These are phyloP conservation scores for Helminthosporium solani DNA, from an alignment of 2,329 filamentous ascomycete species.

Conservation along the genomic window DNA sequence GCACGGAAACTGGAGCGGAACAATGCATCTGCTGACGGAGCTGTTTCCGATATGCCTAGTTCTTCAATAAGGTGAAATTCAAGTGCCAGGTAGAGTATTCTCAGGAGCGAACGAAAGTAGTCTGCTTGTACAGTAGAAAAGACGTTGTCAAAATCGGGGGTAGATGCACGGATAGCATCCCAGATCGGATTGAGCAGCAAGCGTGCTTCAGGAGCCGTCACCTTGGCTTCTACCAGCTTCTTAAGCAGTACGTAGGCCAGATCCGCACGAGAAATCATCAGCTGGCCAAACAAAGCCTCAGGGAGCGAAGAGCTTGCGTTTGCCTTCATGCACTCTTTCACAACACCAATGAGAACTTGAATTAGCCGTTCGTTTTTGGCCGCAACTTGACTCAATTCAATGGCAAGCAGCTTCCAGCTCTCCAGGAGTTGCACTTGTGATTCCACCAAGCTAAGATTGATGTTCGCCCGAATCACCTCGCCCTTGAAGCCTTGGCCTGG, in stretches of 20 bases:
- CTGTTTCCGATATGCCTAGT: constrained; percentile 23
- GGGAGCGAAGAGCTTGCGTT: constrained; percentile 73
- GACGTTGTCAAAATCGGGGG: constrained; percentile 60
- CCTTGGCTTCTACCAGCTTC: constrained; percentile 64
- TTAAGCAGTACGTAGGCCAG: constrained; percentile 82
- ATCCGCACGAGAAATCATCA: constrained; percentile 75
- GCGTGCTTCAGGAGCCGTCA: constrained; percentile 53
- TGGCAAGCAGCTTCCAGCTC: constrained; percentile 83
- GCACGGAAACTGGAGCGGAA: constrained; percentile 40
- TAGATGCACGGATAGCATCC: constrained; percentile 58
- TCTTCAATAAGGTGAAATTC: constrained; percentile 57
- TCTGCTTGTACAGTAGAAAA: constrained; percentile 58
- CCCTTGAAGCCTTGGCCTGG: constrained; percentile 69
- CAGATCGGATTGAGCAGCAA: constrained; percentile 59
- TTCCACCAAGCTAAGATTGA: constrained; percentile 88
- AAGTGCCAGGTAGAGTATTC: constrained; percentile 80
- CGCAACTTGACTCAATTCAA: constrained; percentile 74
- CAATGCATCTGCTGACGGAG: constrained; percentile 14
- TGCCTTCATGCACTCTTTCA: constrained; percentile 73
- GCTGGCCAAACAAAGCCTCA: constrained; percentile 76
- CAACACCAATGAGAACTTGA: constrained; percentile 71
- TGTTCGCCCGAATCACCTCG: constrained; percentile 84
- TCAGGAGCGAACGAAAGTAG: constrained; percentile 82
- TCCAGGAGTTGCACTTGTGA: constrained; percentile 84
- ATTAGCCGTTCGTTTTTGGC: constrained; percentile 58